Conservation (phyloP, 2,329 filamentous ascomycete species). For the Pseudogymnoascus sp. region DNA sequence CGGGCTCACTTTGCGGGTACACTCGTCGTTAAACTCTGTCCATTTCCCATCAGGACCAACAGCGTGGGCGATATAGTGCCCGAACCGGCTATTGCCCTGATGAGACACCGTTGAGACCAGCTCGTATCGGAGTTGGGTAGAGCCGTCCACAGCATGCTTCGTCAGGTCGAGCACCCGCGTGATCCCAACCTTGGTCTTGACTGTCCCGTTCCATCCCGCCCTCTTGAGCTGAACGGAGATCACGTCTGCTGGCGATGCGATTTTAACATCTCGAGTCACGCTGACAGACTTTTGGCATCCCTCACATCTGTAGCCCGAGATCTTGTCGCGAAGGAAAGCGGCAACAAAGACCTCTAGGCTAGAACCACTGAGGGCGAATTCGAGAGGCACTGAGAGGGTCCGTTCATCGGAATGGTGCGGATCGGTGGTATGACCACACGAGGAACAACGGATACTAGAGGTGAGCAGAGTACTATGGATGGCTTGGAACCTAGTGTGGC, state of each 20-base stretch:
- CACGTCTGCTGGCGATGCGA: slow-evolving; percentile 22
- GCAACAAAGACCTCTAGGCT: slow-evolving; percentile 20
- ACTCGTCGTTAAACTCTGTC: slow-evolving; percentile 18
- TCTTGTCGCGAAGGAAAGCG: slow-evolving; percentile 18
- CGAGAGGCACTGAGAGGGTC: slow-evolving; percentile 22
- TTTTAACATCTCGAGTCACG: slow-evolving; percentile 13
- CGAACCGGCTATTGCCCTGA: slow-evolving; percentile 10
- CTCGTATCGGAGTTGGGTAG: slow-evolving; percentile 21
- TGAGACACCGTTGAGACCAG: slow-evolving; percentile 28
- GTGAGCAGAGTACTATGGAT: slow-evolving; percentile 15
- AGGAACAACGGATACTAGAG: slow-evolving; percentile 19
- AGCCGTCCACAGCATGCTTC: slow-evolving; percentile 13
- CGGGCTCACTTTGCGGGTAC: neutral
- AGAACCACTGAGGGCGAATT: slow-evolving; percentile 16
- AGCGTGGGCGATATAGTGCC: slow-evolving; percentile 20
- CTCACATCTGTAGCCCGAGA: slow-evolving; percentile 24
- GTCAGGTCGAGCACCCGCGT: slow-evolving; percentile 21
- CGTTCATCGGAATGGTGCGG: slow-evolving; percentile 20
- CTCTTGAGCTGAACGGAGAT: slow-evolving; percentile 25
- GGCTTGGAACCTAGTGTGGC: slow-evolving; percentile 15
- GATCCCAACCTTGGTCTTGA: slow-evolving; percentile 18
- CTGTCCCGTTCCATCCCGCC: slow-evolving; percentile 18
- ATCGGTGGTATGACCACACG: slow-evolving; percentile 21
- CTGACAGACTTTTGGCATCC: slow-evolving; percentile 15
- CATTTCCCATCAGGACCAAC: slow-evolving; percentile 15